Conservation (phyloP, 2,329 filamentous ascomycete genomes). For the Cordyceps cateniannulata region DNA sequence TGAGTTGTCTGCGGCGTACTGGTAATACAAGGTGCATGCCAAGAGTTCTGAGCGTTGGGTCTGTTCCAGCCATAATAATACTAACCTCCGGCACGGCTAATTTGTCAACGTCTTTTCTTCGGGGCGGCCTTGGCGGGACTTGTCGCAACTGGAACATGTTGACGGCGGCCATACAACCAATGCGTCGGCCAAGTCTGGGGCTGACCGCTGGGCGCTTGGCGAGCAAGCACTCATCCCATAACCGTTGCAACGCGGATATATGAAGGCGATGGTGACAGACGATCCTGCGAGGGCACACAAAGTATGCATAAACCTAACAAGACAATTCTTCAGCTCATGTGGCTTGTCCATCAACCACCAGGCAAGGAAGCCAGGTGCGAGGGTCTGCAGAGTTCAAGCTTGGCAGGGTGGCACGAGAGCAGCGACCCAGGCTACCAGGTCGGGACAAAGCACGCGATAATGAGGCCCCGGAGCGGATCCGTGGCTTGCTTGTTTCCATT, state of each 20-base stretch:
- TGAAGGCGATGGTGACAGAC: background rate
- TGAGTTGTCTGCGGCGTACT: background rate
- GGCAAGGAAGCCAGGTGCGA: background rate
- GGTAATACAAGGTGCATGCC: slow-evolving; percentile 1
- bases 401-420: slow-evolving; percentile 4
- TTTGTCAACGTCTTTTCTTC: background rate
- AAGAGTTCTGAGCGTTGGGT: background rate
- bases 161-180: background rate
- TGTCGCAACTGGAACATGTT: background rate
- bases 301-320: background rate
- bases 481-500: slow-evolving; percentile 8
- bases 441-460: slow-evolving; percentile 5
- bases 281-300: background rate
- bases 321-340: background rate
- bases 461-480: background rate
- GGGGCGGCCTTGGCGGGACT: background rate
- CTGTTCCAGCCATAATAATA: background rate
- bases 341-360: background rate
- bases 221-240: background rate
- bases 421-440: background rate
- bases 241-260: background rate
- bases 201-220: background rate
- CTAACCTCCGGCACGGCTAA: background rate
- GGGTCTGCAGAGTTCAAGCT: background rate
- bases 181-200: background rate